Conservation (phyloP, 73 alveolate species). For the Loxodes magnus region DNA sequence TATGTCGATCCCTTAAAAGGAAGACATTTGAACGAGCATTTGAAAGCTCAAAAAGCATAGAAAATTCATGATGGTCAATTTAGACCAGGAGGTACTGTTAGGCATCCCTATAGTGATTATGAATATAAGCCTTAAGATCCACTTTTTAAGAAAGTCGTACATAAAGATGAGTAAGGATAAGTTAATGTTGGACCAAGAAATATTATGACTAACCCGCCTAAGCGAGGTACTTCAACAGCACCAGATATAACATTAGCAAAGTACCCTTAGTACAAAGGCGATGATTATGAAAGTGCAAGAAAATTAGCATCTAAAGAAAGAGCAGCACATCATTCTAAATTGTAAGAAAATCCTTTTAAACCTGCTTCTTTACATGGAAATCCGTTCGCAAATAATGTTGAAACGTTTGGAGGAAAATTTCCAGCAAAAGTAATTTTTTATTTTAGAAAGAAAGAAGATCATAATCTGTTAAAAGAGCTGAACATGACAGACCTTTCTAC, state of each 20-base stretch:
- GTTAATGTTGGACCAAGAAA: slow-evolving; percentile 37
- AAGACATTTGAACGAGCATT: too few relatives aligned
- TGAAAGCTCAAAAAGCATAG: too few relatives aligned
- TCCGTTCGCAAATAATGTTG: slow-evolving; percentile 12
- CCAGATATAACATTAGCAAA: not conserved
- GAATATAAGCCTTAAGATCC: too few relatives aligned
- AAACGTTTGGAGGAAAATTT: slow-evolving; percentile 13
- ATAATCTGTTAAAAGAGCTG: not conserved
- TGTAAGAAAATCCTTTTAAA: slow-evolving; percentile 30
- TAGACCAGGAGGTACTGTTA: too few relatives aligned
- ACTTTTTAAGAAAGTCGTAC: too few relatives aligned
- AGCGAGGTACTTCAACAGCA: slow-evolving; percentile 18
- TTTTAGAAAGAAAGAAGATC: not conserved
- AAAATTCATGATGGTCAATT: too few relatives aligned
- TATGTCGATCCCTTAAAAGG: slow-evolving; percentile 25
- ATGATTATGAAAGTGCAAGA: slow-evolving; percentile 30
- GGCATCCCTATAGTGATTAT: too few relatives aligned
- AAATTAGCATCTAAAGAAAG: slow-evolving; percentile 25
- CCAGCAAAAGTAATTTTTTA: not conserved
- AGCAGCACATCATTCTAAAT: slow-evolving; percentile 15
- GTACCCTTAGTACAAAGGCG: slow-evolving; percentile 10
- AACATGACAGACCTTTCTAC: slow-evolving; percentile 37
- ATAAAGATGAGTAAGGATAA: slow-evolving; percentile 24
- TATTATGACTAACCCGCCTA: slow-evolving; percentile 42
- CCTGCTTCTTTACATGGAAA: slow-evolving; percentile 10